phyloP scores from a whole-genome alignment of 257 asterid genomes.

The Nicotiana obtusifolia region DNA sequence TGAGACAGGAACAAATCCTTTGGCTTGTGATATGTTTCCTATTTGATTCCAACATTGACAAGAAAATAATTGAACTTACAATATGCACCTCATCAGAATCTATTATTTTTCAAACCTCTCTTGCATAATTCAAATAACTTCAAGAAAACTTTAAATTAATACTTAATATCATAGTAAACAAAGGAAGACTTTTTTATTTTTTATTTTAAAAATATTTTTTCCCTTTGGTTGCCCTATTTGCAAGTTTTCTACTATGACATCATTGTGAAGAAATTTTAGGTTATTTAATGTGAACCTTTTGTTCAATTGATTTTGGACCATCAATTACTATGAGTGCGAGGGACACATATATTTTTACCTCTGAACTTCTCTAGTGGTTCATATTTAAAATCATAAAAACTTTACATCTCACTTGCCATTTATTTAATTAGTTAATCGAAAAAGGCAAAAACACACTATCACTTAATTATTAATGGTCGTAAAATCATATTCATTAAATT shows the following conservation, averaged over 20 bases:
- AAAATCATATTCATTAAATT: too few species aligned
- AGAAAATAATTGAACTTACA: constrained; percentile 7
- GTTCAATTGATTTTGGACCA: constrained; percentile 28
- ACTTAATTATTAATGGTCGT: too few species aligned
- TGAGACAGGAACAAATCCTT: constrained; percentile 11
- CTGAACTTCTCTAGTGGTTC: not conserved
- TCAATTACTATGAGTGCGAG: constrained; percentile 29
- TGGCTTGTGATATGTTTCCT: constrained; percentile 7
- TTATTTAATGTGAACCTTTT: constrained; percentile 15
- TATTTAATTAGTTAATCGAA: not conserved
- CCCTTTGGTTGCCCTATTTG: not conserved
- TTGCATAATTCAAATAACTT: not conserved
- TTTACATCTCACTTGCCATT: not conserved
- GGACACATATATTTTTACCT: not conserved
- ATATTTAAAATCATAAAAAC: not conserved
- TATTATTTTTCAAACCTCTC: not conserved
- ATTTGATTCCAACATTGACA: not conserved
- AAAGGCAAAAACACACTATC: not conserved
- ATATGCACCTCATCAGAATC: not conserved
- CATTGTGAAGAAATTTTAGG: constrained; percentile 17
- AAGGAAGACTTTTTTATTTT: not conserved
- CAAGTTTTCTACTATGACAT: constrained; percentile 14
- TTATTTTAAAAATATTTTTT: not conserved
- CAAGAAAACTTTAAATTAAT: not conserved
- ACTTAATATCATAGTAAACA: not conserved